phyloP scores from a whole-genome alignment of 208 protist species.

The Balamuthia mandrillaris region DNA sequence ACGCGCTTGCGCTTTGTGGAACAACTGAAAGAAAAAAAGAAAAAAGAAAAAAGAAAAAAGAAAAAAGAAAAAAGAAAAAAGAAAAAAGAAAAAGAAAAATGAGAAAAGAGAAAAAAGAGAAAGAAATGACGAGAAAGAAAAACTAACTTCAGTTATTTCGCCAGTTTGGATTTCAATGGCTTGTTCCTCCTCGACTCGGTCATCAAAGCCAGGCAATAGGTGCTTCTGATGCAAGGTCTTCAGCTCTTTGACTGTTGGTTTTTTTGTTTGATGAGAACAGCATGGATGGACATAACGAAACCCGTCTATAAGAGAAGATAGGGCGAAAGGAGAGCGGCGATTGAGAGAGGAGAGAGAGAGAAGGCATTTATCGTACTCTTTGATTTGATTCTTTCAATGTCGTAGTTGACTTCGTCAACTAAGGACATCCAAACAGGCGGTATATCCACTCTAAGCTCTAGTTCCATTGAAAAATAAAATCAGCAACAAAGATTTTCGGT shows the following conservation, averaged over 20 bases:
- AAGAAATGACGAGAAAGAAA: too few relatives aligned
- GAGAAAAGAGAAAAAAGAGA: neutral
- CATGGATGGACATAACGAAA: neutral
- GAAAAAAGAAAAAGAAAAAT: neutral
- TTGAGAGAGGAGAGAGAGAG: neutral
- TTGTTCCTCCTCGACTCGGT: conserved; percentile 35
- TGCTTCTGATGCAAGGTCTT: conserved; percentile 40
- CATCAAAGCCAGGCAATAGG: conserved; percentile 40
- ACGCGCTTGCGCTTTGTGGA: too few relatives aligned
- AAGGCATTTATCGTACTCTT: neutral
- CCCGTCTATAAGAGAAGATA: neutral
- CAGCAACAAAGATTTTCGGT: too few relatives aligned
- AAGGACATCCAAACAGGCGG: neutral
- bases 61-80: neutral
- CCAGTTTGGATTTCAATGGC: conserved; percentile 1
- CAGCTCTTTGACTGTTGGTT: conserved; percentile 1
- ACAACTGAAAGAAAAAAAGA: neutral
- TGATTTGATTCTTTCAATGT: neutral
- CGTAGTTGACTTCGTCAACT: neutral
- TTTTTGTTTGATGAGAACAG: neutral
- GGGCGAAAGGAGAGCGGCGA: neutral
- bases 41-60: neutral
- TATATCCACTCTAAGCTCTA: neutral
- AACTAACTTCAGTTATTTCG: neutral
- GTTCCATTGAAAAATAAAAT: too few relatives aligned